phyloP scores from a whole-genome alignment of 2,329 filamentous ascomycete genomes.

The Thermothelomyces thermophilus region DNA sequence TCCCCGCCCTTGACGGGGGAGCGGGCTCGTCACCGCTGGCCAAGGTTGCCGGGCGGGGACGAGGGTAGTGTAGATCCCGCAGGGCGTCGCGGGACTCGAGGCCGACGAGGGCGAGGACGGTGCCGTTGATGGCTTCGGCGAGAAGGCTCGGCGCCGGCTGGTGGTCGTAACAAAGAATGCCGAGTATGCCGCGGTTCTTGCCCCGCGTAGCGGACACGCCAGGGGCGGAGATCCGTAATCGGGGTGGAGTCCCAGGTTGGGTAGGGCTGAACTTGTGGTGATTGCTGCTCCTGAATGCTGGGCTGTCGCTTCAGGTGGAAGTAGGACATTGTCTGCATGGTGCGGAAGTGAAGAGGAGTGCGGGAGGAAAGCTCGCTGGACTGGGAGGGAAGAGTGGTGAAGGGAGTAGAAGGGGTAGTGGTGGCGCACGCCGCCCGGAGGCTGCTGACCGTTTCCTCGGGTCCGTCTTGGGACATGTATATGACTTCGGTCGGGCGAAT shows the following conservation, averaged over 20 bases:
- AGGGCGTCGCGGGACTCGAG: slow-evolving; percentile 51
- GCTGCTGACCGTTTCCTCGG: slow-evolving; percentile 48
- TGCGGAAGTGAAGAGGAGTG: slow-evolving; percentile 58
- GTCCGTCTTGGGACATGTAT: slow-evolving; percentile 61
- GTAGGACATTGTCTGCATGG: slow-evolving; percentile 76
- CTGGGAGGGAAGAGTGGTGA: slow-evolving; percentile 54
- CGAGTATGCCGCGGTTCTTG: slow-evolving; percentile 47
- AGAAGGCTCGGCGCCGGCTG: slow-evolving; percentile 53
- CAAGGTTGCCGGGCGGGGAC: too few relatives aligned
- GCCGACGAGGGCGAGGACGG: slow-evolving; percentile 60
- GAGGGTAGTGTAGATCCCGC: slow-evolving; percentile 27
- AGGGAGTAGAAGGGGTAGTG: slow-evolving; percentile 29
- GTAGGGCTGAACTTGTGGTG: slow-evolving; percentile 9
- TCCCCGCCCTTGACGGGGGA: too few relatives aligned
- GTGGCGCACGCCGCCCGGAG: slow-evolving; percentile 40
- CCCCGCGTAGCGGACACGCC: slow-evolving; percentile 56
- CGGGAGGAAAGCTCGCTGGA: slow-evolving; percentile 45
- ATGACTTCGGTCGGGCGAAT: slow-evolving; percentile 56
- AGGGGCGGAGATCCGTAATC: slow-evolving; percentile 52
- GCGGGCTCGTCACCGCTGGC: too few relatives aligned
- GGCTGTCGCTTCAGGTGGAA: slow-evolving; percentile 49
- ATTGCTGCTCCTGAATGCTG: background rate
- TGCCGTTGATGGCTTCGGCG: slow-evolving; percentile 61
- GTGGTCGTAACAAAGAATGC: slow-evolving; percentile 61
- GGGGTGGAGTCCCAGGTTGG: slow-evolving; percentile 46